phyloP scores from a whole-genome alignment of 2,329 filamentous ascomycete genomes.

The Curvularia spicifera region DNA sequence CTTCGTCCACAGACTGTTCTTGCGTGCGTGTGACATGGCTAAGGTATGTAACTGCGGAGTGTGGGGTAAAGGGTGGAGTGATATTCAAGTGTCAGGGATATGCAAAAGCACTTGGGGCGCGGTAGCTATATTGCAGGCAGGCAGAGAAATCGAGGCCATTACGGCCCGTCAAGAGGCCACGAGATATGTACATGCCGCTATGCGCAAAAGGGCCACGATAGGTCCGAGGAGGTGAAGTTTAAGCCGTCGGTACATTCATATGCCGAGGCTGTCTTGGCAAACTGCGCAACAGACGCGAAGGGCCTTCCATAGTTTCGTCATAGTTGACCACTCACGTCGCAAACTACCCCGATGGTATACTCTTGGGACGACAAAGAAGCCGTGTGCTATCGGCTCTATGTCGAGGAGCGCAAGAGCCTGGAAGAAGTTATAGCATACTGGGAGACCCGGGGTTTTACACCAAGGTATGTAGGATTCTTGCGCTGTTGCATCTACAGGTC shows the following conservation, averaged over 20 bases:
- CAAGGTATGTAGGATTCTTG: conserved; percentile 62
- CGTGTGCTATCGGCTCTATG: conserved; percentile 74
- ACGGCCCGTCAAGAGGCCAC: conserved; percentile 15
- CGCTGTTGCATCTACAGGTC: conserved; percentile 25
- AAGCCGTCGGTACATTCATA: conserved; percentile 25
- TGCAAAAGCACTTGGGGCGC: background rate
- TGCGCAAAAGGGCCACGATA: conserved; percentile 25
- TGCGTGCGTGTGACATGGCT: conserved; percentile 17
- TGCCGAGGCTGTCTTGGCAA: conserved; percentile 31
- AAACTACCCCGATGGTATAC: conserved; percentile 51
- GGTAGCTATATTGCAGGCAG: background rate
- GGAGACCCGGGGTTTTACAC: conserved; percentile 68
- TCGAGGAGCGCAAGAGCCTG: conserved; percentile 74
- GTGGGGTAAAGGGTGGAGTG: conserved; percentile 6
- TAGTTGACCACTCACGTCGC: background rate
- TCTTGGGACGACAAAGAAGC: conserved; percentile 72
- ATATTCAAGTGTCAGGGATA: background rate
- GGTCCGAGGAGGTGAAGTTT: conserved; percentile 14
- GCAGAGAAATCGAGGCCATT: background rate
- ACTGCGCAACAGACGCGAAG: conserved; percentile 24
- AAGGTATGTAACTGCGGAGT: conserved; percentile 10
- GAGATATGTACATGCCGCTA: conserved; percentile 18
- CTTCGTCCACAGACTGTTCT: conserved; percentile 21
- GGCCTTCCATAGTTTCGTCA: conserved; percentile 7
- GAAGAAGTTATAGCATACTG: conserved; percentile 76